phyloP scores from a whole-genome alignment of 164 flowering plant species.

The Macadamia integrifolia region DNA sequence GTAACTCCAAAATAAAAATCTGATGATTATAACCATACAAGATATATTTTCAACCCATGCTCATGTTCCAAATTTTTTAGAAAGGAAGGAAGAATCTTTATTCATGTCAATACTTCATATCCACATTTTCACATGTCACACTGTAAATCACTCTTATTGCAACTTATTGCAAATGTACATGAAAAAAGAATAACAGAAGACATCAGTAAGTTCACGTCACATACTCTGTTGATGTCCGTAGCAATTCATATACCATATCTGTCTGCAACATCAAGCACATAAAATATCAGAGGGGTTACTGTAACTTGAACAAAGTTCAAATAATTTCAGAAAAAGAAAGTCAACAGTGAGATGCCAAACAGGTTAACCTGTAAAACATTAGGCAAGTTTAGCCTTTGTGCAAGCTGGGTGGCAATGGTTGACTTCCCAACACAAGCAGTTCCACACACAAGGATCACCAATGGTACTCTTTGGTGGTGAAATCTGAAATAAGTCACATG shows the following conservation, averaged over 20 bases:
- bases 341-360: background rate
- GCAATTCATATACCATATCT: conserved; percentile 95
- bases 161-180: background rate
- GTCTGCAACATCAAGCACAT: conserved; percentile 51
- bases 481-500: conserved; percentile 41
- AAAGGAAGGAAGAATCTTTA: background rate
- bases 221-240: conserved; percentile 96
- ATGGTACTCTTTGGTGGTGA: conserved; percentile 96
- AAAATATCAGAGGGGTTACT: conserved; percentile 4
- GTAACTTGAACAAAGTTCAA: background rate
- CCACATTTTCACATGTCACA: background rate
- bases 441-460: conserved; percentile 96
- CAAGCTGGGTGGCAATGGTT: conserved; percentile 97
- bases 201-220: conserved; percentile 17
- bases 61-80: background rate
- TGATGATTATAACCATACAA: no score
- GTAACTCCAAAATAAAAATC: no score
- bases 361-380: conserved; percentile 84
- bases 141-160: background rate
- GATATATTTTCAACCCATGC: background rate
- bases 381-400: conserved; percentile 93
- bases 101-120: background rate
- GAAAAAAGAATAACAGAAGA: background rate
- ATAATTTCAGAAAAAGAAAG: background rate
- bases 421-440: conserved; percentile 98